Base-by-base conservation (phyloP, 208 protist species). In the Angomonas desouzai region DNA sequence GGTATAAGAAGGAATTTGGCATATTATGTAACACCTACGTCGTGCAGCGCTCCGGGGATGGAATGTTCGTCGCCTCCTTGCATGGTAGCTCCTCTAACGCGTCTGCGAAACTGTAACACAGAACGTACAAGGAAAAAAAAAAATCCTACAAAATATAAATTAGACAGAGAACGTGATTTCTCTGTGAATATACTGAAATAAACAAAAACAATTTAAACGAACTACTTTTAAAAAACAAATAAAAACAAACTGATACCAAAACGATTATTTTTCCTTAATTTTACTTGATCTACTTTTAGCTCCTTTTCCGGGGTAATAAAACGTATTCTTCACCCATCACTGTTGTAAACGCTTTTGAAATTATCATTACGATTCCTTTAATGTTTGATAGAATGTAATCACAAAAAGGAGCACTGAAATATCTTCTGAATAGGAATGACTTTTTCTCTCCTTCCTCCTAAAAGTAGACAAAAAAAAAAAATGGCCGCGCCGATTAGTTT, bases 1-100 rank as follows among this genome's bases (percentile, higher is more conserved):
- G 68, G 38, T 92, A 87, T 70, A 74, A 85, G 69, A 71, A 62
- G 6, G 66, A 70, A 40, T 92, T 81, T 62, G 70, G 70, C 1
- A 43, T 85, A 3, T 68, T 74, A 49, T 88, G 87, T 64, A 79
- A 55, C n/a, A 66, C 68, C 55, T 91, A 87, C 66, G 47, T 25
- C 32, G 55, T 91, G 2, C 66, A 76, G 10, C 59, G 70, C 22
- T 70, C 63, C 27, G 81, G 85, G 38, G 76, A 73, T 61, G 85
- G 85, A 16, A 71, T 48, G 32, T 82, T 91, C 23, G 64, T 82
- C 4, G 71, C 79, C 3, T 83, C 81, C 0, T 67, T 91, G 20
- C 45, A 61, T 32, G 36, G 25, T 25, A 57, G 47, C 9, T 0
- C 34, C n/a, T 10, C 3, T 62, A 20, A 60, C 1, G 48, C 45